These are phyloP conservation scores for Podaxis sp. DNA, from an alignment of 768 basidiomycete genomes.

Conservation along the genomic window DNA sequence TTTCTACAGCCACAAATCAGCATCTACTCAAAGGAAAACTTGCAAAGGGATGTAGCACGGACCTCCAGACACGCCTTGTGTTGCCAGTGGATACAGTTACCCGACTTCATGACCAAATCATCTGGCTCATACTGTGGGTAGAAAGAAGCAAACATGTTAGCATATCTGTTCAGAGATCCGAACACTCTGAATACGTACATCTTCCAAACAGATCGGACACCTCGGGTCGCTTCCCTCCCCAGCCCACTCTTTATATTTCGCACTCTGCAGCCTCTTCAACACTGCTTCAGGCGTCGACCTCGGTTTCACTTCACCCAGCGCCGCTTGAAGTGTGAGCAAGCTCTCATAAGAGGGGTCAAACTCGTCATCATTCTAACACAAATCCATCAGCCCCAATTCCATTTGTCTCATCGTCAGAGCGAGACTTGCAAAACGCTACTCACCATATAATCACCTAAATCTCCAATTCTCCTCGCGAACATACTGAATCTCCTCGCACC, in stretches of 20 bases:
- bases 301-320: constrained; percentile 70
- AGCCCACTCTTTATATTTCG: constrained; percentile 18
- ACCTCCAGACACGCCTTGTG: constrained; percentile 78
- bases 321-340: constrained; percentile 54
- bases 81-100: constrained; percentile 78
- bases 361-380: constrained; percentile 65
- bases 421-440: neutral
- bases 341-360: constrained; percentile 78
- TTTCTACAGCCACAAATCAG: constrained; percentile 50
- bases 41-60: constrained; percentile 20
- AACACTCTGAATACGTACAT: constrained; percentile 47
- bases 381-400: neutral
- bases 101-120: constrained; percentile 66
- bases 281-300: constrained; percentile 63
- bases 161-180: neutral
- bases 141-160: constrained; percentile 13
- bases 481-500: constrained; percentile 3
- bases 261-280: constrained; percentile 44
- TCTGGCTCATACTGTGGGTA: constrained; percentile 55
- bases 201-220: constrained; percentile 85
- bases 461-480: constrained; percentile 16
- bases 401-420: neutral
- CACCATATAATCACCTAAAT: constrained; percentile 45
- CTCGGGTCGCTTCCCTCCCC: constrained; percentile 47
- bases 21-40: neutral